phyloP scores from a whole-genome alignment of 208 protist species.

The Zelonia costaricensis region DNA sequence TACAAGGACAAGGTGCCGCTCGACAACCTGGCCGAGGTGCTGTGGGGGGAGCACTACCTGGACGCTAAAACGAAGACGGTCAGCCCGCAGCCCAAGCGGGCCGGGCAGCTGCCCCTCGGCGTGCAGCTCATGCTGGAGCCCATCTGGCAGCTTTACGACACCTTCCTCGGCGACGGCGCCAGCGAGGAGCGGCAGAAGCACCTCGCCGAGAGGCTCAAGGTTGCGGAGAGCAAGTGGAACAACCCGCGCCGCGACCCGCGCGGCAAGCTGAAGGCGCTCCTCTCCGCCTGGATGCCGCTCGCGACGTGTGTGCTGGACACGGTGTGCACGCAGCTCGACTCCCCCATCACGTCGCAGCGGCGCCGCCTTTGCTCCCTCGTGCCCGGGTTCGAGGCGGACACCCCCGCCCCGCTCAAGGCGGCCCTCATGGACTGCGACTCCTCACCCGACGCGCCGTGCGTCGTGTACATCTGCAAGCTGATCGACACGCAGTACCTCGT shows the following conservation, averaged over 20 bases:
- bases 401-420: conserved; percentile 31
- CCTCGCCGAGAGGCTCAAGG: conserved; percentile 64
- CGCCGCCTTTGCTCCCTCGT: conserved; percentile 71
- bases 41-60: conserved; percentile 98
- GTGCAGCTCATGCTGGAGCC: conserved; percentile 97
- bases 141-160: conserved; percentile 95
- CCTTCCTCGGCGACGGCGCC: conserved; percentile 66
- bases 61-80: conserved; percentile 95
- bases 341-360: conserved; percentile 85
- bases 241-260: conserved; percentile 62
- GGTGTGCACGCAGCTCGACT: conserved; percentile 86
- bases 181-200: conserved; percentile 80
- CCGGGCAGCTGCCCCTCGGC: conserved; percentile 91
- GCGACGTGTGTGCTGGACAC: conserved; percentile 88
- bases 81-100: conserved; percentile 53
- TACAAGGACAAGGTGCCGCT: conserved; percentile 90
- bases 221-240: conserved; percentile 77
- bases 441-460: conserved; percentile 62
- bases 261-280: conserved; percentile 82
- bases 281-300: conserved; percentile 95
- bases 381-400: conserved; percentile 49
- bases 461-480: conserved; percentile 87
- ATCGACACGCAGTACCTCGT: conserved; percentile 89
- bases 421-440: conserved; percentile 67
- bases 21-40: conserved; percentile 63